These are phyloP conservation scores for Ceratobasidium sp. DNA, from an alignment of 1,284 basidiomycete species.

Conservation along the genomic window DNA sequence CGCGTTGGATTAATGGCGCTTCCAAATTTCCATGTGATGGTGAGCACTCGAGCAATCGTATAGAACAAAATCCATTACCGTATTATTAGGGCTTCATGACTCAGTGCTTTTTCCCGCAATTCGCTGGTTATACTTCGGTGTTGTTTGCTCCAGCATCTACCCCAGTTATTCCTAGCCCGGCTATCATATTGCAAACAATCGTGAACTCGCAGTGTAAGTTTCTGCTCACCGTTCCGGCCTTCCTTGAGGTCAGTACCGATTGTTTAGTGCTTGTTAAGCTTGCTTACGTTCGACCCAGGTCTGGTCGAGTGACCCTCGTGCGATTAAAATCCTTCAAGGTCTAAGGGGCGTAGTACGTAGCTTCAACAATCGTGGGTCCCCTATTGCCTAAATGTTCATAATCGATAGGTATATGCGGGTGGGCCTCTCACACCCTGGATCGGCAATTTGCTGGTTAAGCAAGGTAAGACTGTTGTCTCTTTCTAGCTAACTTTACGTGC, in stretches of 20 bases:
- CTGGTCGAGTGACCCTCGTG: conserved; percentile 45
- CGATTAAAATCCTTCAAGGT: conserved; percentile 40
- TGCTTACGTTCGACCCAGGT: conserved; percentile 28
- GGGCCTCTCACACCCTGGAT: conserved; percentile 40
- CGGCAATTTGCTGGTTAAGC: conserved; percentile 33
- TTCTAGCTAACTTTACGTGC: not conserved
- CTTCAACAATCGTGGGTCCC: not conserved
- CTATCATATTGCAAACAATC: conserved; percentile 39
- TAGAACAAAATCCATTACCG: not conserved
- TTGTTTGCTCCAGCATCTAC: conserved; percentile 47
- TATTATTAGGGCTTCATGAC: conserved; percentile 23
- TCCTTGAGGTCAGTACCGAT: conserved; percentile 45
- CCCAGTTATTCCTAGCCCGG: conserved; percentile 47
- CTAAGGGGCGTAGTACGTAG: conserved; percentile 48
- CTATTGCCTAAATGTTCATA: too few species aligned
- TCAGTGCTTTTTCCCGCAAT: conserved; percentile 36
- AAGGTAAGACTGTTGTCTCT: conserved; percentile 3
- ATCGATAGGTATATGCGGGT: conserved; percentile 39
- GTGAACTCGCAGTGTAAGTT: conserved; percentile 22
- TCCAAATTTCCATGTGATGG: conserved; percentile 48
- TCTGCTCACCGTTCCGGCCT: conserved; percentile 48
- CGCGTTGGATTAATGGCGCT: conserved; percentile 46
- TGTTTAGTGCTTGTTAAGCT: not conserved
- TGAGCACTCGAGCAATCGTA: not conserved
- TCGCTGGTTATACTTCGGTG: conserved; percentile 38